phyloP scores from a whole-genome alignment of 2,329 filamentous ascomycete genomes.

The Blumeria hordei region DNA sequence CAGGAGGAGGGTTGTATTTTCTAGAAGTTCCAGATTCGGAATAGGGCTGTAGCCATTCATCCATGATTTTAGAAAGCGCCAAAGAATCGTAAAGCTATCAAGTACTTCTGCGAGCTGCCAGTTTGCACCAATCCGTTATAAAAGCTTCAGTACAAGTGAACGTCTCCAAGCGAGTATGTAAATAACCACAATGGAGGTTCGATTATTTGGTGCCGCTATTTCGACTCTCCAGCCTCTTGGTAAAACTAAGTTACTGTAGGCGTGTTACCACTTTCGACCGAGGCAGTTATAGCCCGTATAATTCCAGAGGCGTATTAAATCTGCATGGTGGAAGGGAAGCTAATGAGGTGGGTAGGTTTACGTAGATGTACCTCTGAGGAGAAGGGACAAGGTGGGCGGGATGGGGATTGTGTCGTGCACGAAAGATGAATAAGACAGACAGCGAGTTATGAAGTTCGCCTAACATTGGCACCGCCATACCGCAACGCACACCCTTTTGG shows the following conservation, averaged over 20 bases:
- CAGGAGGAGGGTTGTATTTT: constrained; percentile 31
- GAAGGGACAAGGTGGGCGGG: too few relatives aligned
- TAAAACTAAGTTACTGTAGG: constrained; percentile 2
- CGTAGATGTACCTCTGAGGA: too few relatives aligned
- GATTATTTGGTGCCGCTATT: too few relatives aligned
- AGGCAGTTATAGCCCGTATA: constrained; percentile 11
- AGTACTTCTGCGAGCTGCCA: not conserved
- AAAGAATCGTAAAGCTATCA: not conserved
- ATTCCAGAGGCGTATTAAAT: constrained; percentile 10
- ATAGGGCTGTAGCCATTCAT: constrained; percentile 42
- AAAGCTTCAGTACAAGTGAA: constrained; percentile 4
- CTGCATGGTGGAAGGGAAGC: constrained; percentile 9
- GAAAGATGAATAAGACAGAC: too few relatives aligned
- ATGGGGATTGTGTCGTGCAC: too few relatives aligned
- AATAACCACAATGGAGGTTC: too few relatives aligned
- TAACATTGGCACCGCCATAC: too few relatives aligned
- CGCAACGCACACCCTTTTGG: too few relatives aligned
- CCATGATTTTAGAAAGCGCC: constrained; percentile 19
- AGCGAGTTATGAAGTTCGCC: too few relatives aligned
- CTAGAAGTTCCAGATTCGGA: constrained; percentile 38
- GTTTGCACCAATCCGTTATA: constrained; percentile 1
- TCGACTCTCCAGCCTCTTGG: too few relatives aligned
- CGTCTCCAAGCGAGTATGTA: constrained; percentile 2
- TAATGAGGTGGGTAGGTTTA: not conserved
- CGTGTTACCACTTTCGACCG: constrained; percentile 8